Base-by-base conservation (phyloP, 768 basidiomycete species). In the Amanita exitialis region DNA sequence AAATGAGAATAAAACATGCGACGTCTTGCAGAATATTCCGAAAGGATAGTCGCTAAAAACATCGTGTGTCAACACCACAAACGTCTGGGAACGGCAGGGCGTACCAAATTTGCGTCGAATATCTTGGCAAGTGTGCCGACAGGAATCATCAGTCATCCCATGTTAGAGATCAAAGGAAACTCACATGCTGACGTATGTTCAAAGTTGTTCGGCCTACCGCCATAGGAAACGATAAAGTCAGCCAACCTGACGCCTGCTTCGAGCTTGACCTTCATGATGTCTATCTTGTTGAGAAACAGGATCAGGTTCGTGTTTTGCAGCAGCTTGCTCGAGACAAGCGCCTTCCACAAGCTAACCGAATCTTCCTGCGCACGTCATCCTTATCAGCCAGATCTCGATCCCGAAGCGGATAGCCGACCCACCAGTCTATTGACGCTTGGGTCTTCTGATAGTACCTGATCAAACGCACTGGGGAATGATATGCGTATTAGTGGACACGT, bases 281-380 rank as follows among this genome's bases (percentile, higher is more conserved):
- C 86, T 53, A 82, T 82, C 62, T 90, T 90, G 68, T 90, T 90
- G 47, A 90, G 69, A 69, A 90, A 90, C 42, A 90, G 71, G 53
- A 90, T 82, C 30, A 89, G 69, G 56, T 86, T 83, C 27, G 88
- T 85, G 41, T 76, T 70, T 39, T 77, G 78, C 4, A 90, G 72
- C 21, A 90, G 75, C 58, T 74, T 78, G 66, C 88, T 88, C 25
- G 77, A 75, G 55, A 82, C 83, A 16, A 90, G 76, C 13, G 76
- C 73, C 49, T 78, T 81, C 87, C 87, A 90, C 8, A 90, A 69
- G 41, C 81, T 70, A 48, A 87, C 79, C 4, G 84, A 85, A 58
- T 90, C 88, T 62, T 86, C 82, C 86, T 88, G 56, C 41, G 30
- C 20, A 12, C 5, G 1, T 41, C 18, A 9, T 3, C 21, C 4